These are phyloP conservation scores for Ophiognomonia clavigignenti-juglandacearum DNA, from an alignment of 2,329 filamentous ascomycete genomes.

Conservation along the genomic window DNA sequence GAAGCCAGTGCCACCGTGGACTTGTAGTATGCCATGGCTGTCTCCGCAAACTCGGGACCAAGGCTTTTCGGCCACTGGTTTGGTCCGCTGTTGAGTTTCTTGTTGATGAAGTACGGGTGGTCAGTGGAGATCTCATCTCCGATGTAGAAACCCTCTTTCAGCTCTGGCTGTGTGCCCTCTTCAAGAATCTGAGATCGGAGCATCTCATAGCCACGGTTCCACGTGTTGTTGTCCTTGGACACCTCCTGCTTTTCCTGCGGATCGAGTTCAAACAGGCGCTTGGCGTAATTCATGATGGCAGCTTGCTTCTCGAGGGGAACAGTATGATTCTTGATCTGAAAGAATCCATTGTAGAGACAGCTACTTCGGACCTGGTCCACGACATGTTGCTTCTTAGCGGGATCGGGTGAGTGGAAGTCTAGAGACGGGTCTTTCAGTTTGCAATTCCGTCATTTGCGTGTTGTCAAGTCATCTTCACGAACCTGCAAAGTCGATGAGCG, in stretches of 20 bases:
- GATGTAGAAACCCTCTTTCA: slow-evolving; percentile 38
- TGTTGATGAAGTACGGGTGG: slow-evolving; percentile 34
- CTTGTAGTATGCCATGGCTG: slow-evolving; percentile 32
- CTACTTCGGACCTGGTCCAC: slow-evolving; percentile 34
- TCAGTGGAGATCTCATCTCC: slow-evolving; percentile 33
- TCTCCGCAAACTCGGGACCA: slow-evolving; percentile 28
- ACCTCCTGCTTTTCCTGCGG: slow-evolving; percentile 37
- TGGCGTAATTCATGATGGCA: slow-evolving; percentile 34
- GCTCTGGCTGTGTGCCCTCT: slow-evolving; percentile 35
- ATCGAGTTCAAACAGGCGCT: slow-evolving; percentile 43
- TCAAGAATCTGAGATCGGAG: slow-evolving; percentile 38
- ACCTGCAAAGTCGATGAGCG: slow-evolving; percentile 14
- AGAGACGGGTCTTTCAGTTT: background rate
- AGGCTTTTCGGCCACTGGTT: slow-evolving; percentile 39
- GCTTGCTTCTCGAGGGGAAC: slow-evolving; percentile 36
- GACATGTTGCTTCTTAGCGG: slow-evolving; percentile 21
- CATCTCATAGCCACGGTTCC: slow-evolving; percentile 43
- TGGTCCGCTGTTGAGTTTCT: slow-evolving; percentile 33
- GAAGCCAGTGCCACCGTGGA: slow-evolving; percentile 33
- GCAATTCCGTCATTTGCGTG: too few relatives aligned
- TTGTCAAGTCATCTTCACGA: background rate
- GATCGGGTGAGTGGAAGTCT: slow-evolving; percentile 16
- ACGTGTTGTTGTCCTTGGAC: slow-evolving; percentile 30
- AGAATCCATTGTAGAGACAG: slow-evolving; percentile 46
- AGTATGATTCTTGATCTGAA: slow-evolving; percentile 45